These are phyloP conservation scores for Fragaria iinumae DNA, from an alignment of 306 rosid species.

Conservation along the genomic window DNA sequence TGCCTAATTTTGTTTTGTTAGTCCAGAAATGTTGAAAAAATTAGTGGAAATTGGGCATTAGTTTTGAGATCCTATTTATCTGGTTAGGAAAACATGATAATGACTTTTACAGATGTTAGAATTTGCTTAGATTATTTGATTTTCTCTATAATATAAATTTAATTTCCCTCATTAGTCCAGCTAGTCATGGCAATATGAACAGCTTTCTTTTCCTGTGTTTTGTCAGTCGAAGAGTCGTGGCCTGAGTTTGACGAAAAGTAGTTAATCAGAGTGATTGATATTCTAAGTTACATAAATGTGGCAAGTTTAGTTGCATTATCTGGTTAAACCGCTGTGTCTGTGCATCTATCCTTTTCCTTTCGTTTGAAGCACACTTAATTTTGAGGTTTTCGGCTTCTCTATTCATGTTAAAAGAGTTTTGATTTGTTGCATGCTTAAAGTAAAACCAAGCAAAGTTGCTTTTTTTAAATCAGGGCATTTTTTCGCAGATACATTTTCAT, in stretches of 20 bases:
- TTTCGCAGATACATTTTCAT: slow-evolving; percentile 26
- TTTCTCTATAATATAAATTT: not conserved
- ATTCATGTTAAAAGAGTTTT: not conserved
- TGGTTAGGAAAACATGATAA: not conserved
- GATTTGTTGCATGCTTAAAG: not conserved
- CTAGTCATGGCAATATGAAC: not conserved
- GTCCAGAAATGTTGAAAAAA: not conserved
- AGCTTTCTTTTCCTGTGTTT: not conserved
- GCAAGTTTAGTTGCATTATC: not conserved
- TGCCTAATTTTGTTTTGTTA: not conserved
- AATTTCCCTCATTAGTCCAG: not conserved
- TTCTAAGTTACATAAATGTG: not conserved
- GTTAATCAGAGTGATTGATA: not conserved
- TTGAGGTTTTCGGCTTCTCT: not conserved
- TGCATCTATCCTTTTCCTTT: not conserved
- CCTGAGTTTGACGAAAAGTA: not conserved
- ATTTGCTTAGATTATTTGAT: not conserved
- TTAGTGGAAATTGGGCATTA: not conserved
- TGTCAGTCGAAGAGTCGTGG: not conserved
- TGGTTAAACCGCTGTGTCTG: not conserved
- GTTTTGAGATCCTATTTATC: not conserved
- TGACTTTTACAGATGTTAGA: not conserved
- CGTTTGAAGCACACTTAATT: not conserved
- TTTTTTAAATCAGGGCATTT: slow-evolving; percentile 6
- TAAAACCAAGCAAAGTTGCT: not conserved